Evolutionary conservation across 768 basidiomycete species (phyloP).

Genomic region (Collybia sordida): DNA sequence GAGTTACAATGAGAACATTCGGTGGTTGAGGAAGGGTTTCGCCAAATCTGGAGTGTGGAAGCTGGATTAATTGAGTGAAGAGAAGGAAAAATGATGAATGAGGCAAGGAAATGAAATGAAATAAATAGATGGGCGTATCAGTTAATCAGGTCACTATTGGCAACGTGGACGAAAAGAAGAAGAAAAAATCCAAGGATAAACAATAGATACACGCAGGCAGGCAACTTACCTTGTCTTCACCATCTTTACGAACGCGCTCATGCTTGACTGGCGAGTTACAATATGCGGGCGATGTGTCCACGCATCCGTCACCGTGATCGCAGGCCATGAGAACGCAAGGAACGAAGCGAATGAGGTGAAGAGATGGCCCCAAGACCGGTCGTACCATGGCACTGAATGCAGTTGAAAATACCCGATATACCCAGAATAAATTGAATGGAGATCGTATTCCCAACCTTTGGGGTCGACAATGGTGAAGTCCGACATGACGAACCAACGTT

Average conservation of each 20-base stretch:
- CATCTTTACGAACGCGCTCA: conserved; percentile 81
- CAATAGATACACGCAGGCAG: not conserved
- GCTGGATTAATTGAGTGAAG: no score
- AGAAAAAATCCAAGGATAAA: no score
- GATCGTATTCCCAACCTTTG: conserved; percentile 77
- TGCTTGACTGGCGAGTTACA: conserved; percentile 70
- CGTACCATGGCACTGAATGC: conserved; percentile 65
- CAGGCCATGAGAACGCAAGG: conserved; percentile 81
- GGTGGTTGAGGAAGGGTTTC: conserved; percentile 73
- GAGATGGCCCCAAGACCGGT: conserved; percentile 75
- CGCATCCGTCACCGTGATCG: conserved; percentile 71
- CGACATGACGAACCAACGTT: conserved; percentile 38
- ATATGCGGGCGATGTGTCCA: conserved; percentile 76
- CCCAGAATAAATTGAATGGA: conserved; percentile 78
- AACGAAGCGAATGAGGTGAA: conserved; percentile 82
- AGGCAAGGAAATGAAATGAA: not conserved
- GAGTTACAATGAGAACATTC: conserved; percentile 65
- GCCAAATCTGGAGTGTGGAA: conserved; percentile 52
- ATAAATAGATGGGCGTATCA: no score
- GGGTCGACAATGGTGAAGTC: conserved; percentile 77
- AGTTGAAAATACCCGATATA: conserved; percentile 80
- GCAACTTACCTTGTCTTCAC: conserved; percentile 67
- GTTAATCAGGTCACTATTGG: no score
- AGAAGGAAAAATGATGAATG: not conserved
- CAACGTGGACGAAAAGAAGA: no score